Percentiles rank a stretch among this genome's conserved stretches.
phyloP scores from a whole-genome alignment of 2,329 filamentous ascomycete species.

The Paracoccidioides brasiliensis region DNA sequence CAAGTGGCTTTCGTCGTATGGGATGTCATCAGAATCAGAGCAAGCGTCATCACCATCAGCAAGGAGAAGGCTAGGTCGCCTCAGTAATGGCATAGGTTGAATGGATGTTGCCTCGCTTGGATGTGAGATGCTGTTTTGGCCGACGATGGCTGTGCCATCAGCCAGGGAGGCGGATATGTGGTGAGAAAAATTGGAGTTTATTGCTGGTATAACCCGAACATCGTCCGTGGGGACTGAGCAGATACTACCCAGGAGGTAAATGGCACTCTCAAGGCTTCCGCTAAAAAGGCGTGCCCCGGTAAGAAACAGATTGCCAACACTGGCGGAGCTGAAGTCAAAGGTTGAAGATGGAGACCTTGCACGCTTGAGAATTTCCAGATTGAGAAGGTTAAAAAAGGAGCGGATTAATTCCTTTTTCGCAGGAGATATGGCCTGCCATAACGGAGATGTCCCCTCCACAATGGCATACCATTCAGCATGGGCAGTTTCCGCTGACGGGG shows the following conservation, averaged over 20 bases:
- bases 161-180: conserved; percentile 77
- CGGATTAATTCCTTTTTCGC: conserved; percentile 66
- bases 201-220: conserved; percentile 70
- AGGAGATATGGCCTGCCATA: conserved; percentile 60
- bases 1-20: conserved; percentile 32
- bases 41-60: conserved; percentile 18
- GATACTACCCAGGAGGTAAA: conserved; percentile 77
- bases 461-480: conserved; percentile 76
- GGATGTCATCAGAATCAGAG: conserved; percentile 21
- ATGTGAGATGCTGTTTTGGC: conserved; percentile 87
- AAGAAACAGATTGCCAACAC: conserved; percentile 66
- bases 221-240: conserved; percentile 63
- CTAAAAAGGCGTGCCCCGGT: conserved; percentile 82
- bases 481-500: conserved; percentile 47
- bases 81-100: conserved; percentile 18
- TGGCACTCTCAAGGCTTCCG: conserved; percentile 81
- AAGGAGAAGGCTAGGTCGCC: conserved; percentile 24
- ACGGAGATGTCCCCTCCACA: conserved; percentile 62
- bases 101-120: conserved; percentile 53
- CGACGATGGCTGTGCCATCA: conserved; percentile 67
- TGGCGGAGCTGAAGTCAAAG: conserved; percentile 66
- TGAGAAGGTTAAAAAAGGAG: conserved; percentile 62
- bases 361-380: conserved; percentile 66
- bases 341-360: conserved; percentile 54
- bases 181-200: conserved; percentile 90